phyloP scores from a whole-genome alignment of 495 filamentous ascomycete genomes.

The Podospora pseudoanserina region DNA sequence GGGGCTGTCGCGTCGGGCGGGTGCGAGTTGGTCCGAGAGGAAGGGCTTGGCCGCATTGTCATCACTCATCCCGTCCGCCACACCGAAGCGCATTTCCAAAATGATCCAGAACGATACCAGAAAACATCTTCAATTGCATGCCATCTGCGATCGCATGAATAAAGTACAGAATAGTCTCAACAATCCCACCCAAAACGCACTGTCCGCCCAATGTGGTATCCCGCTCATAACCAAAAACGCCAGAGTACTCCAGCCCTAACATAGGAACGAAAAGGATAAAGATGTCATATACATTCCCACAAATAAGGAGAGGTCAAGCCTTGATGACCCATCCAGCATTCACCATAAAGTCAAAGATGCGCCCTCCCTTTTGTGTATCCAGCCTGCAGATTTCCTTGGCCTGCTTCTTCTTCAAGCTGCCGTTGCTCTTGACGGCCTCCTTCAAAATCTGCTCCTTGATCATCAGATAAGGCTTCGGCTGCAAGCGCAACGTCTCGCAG shows the following conservation, averaged over 20 bases:
- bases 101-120: background rate
- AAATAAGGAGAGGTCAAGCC: conserved; percentile 33
- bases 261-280: background rate
- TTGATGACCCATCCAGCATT: conserved; percentile 89
- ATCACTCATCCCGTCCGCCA: background rate
- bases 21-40: background rate
- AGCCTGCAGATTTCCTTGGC: conserved; percentile 61
- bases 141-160: background rate
- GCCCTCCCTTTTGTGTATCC: conserved; percentile 51
- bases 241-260: conserved; percentile 1
- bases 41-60: background rate
- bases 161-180: background rate
- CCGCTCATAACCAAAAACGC: conserved; percentile 2
- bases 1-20: background rate
- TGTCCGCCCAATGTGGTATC: conserved; percentile 17
- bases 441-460: conserved; percentile 88
- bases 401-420: conserved; percentile 84
- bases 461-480: conserved; percentile 89
- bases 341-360: conserved; percentile 92
- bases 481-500: conserved; percentile 73
- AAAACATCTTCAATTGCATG: background rate
- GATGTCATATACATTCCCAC: background rate
- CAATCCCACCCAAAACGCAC: background rate
- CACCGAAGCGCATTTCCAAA: background rate
- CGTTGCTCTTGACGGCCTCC: conserved; percentile 83